A percentile compares a stretch with the other conserved stretches of the same genome.
These are phyloP conservation scores for Plasmodium billcollinsi DNA, from an alignment of 169 alveolate species.

Conservation along the genomic window DNA sequence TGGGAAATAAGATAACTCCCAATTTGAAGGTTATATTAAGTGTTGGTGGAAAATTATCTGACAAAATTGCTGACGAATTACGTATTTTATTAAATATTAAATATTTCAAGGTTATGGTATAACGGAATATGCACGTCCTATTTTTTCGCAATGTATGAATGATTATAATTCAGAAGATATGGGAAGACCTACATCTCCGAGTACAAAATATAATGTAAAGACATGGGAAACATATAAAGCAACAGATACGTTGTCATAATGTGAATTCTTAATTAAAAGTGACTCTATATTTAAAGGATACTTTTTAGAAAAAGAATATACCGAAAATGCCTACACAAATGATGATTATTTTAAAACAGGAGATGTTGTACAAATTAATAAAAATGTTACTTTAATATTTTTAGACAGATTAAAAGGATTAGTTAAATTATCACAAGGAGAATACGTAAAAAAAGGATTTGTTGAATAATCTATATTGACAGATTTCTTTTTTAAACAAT, in stretches of 20 bases:
- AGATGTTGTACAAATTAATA: conserved; percentile 92
- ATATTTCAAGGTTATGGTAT: conserved; percentile 67
- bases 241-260: conserved; percentile 90
- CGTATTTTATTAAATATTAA: conserved; percentile 7
- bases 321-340: conserved; percentile 87
- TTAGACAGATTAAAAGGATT: conserved; percentile 95
- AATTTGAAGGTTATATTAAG: neutral
- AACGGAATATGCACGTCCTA: conserved; percentile 43
- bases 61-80: conserved; percentile 26
- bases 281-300: conserved; percentile 91
- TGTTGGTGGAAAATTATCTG: conserved; percentile 62
- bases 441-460: conserved; percentile 88
- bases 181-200: conserved; percentile 24
- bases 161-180: conserved; percentile 1
- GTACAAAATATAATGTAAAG: conserved; percentile 12
- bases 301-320: conserved; percentile 90
- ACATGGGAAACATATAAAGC: conserved; percentile 77
- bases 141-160: neutral
- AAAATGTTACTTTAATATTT: conserved; percentile 91
- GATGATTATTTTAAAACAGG: conserved; percentile 95
- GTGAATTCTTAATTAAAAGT: conserved; percentile 94
- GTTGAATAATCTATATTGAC: conserved; percentile 35
- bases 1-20: conserved; percentile 39
- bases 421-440: conserved; percentile 96
- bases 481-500: conserved; percentile 6